These are phyloP conservation scores for Rhododendron molle DNA, from an alignment of 148 eudicot species.

Conservation along the genomic window DNA sequence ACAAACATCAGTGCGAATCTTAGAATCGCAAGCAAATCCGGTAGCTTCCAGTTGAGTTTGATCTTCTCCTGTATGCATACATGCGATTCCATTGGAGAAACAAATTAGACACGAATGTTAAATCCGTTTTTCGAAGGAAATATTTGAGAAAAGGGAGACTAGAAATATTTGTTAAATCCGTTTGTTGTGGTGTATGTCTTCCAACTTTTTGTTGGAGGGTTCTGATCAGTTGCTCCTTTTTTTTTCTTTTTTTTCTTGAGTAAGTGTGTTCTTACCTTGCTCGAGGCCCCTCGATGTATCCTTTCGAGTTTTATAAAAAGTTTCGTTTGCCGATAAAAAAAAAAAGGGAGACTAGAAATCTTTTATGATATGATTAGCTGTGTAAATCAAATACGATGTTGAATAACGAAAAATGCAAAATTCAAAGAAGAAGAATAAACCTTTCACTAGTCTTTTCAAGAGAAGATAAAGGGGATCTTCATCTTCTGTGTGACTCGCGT, in stretches of 20 bases:
- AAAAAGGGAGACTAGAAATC: too few relatives aligned
- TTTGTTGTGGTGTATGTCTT: too few relatives aligned
- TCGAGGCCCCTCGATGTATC: too few relatives aligned
- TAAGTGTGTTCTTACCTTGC: too few relatives aligned
- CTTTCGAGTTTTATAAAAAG: too few relatives aligned
- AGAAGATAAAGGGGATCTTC: conserved; percentile 11
- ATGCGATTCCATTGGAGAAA: not conserved
- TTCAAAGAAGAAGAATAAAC: conserved; percentile 9
- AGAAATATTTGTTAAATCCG: too few relatives aligned
- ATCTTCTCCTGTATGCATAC: conserved; percentile 21
- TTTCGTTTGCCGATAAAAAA: too few relatives aligned
- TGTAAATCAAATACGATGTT: too few relatives aligned
- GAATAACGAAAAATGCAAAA: not conserved
- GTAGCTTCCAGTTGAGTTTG: conserved; percentile 25
- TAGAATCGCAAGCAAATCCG: conserved; percentile 31
- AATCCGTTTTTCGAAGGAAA: not conserved
- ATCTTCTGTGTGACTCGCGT: not conserved
- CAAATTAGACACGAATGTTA: not conserved
- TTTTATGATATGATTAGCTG: too few relatives aligned
- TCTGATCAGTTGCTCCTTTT: too few relatives aligned
- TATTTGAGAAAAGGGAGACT: not conserved
- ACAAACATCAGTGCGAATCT: conserved; percentile 23
- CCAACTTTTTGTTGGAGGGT: too few relatives aligned
- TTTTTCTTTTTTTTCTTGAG: too few relatives aligned
- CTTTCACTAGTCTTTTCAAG: conserved; percentile 32